These are phyloP conservation scores for Biscogniauxia mediterranea DNA, from an alignment of 2,329 filamentous ascomycete species.

Conservation along the genomic window DNA sequence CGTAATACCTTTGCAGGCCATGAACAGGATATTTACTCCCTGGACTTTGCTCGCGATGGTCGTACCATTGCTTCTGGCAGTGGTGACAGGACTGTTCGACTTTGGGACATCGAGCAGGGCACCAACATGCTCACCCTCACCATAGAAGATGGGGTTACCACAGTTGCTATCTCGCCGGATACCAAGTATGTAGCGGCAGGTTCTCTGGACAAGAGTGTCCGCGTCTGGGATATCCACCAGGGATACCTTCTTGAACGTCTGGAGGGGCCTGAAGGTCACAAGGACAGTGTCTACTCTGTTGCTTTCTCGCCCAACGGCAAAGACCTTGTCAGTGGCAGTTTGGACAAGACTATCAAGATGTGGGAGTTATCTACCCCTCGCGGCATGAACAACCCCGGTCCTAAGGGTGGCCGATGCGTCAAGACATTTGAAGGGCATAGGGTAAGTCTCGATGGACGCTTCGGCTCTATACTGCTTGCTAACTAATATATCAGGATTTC, in stretches of 20 bases:
- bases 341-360: constrained; percentile 99
- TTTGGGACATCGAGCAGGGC: constrained; percentile 92
- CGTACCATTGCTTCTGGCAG: constrained; percentile 93
- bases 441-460: constrained; percentile 48
- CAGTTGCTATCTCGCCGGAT: constrained; percentile 94
- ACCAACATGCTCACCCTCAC: constrained; percentile 79
- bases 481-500: constrained; percentile 66
- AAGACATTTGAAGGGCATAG: constrained; percentile 97
- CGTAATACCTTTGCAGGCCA: constrained; percentile 94
- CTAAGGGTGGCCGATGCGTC: constrained; percentile 88
- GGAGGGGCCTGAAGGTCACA: constrained; percentile 90
- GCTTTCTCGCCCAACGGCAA: constrained; percentile 93
- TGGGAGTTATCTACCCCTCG: constrained; percentile 84
- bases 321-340: constrained; percentile 87
- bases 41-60: constrained; percentile 92
- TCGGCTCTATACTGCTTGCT: constrained; percentile 19
- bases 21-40: constrained; percentile 96
- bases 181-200: constrained; percentile 92
- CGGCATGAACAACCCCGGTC: constrained; percentile 62
- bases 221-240: constrained; percentile 89
- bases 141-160: constrained; percentile 96
- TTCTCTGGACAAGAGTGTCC: constrained; percentile 94
- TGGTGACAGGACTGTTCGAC: constrained; percentile 87
- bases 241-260: constrained; percentile 88
- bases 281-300: constrained; percentile 94